Conservation (phyloP, 345 rosid species). For the Gossypium mustelinum region DNA sequence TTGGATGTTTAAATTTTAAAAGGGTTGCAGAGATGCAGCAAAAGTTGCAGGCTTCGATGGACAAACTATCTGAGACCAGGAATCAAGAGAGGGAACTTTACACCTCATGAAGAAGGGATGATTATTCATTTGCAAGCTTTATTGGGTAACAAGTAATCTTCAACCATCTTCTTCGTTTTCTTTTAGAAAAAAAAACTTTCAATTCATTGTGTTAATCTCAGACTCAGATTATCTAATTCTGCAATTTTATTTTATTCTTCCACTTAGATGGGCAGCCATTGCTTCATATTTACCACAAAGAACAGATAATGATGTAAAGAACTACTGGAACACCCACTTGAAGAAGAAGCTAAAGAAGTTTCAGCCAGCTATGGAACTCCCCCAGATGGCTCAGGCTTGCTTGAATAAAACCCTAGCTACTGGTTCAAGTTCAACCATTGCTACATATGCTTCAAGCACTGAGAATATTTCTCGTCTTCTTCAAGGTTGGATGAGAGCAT, state of each 20-base stretch:
- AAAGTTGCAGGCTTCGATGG: conserved; percentile 99
- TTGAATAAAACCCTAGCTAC: background rate
- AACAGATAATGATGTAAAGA: conserved; percentile 95
- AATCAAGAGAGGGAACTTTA: conserved; percentile 91
- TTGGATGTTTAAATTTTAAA: background rate
- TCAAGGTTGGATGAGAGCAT: conserved; percentile 6
- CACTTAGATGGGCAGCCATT: conserved; percentile 87
- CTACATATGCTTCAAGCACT: background rate
- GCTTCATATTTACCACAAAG: conserved; percentile 97
- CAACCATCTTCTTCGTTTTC: conserved; percentile 2
- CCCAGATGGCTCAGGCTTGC: conserved; percentile 33
- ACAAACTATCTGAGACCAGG: conserved; percentile 96
- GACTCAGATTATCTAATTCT: background rate
- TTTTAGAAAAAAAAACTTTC: background rate
- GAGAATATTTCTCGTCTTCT: background rate
- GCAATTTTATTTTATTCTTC: background rate
- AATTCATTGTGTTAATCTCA: background rate
- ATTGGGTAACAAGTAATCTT: conserved; percentile 96
- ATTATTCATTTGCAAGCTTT: conserved; percentile 95
- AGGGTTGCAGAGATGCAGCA: conserved; percentile 93
- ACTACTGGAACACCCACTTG: conserved; percentile 97
- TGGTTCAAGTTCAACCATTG: background rate
- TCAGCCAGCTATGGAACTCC: conserved; percentile 53
- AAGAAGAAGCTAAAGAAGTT: conserved; percentile 90
- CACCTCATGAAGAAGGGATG: conserved; percentile 96